Base-by-base conservation (phyloP, 1,284 basidiomycete species). In the Microbotryum intermedium region DNA sequence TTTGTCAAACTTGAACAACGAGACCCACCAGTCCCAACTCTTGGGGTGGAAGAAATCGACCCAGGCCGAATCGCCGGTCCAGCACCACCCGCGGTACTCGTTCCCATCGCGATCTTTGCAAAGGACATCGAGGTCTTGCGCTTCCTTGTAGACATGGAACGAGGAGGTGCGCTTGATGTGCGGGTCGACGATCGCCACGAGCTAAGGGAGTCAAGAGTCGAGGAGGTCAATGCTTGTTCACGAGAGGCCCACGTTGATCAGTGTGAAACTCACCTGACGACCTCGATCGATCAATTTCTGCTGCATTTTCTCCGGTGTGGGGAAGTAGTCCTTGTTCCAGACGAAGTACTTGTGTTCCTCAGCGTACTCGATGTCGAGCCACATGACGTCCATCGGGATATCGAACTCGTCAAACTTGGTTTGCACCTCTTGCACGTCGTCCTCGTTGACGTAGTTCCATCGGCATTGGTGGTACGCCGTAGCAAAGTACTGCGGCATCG, bases 1-100 rank as follows among this genome's bases (percentile, higher is more conserved):
- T 39, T 76, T 71, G 51, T 76, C 74, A 29, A 83, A 82, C 73
- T 85, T 85, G 79, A 93, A 95, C 63, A 93, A 79, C 13, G 79
- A 77, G 61, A 81, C 85, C 92, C 93, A 98, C 87, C 92, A 94
- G 39, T 84, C 81, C 90, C 90, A 94, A 58, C 83, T 83, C 47
- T 77, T 80, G 13, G 92, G 92, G 73, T 97, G 86, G 82, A 98
- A 95, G 77, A 90, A 94, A 75, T 99, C 95, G 55, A 93, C 85
- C 93, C 93, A 99, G 13, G 90, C 87, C 56, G 86, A 88, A 72
- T 85, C 88, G 30, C 95, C 95, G 45, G 88, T 84, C 94, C 94
- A 99, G 77, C 95, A 99, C 91, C 91, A 97, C 28, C 94, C 94
- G 72, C 97, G 92, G 72, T 89, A 94, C 75, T 97, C 90, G 50